phyloP scores from a whole-genome alignment of 805 yeast species.

The Candida endomychidarum region DNA sequence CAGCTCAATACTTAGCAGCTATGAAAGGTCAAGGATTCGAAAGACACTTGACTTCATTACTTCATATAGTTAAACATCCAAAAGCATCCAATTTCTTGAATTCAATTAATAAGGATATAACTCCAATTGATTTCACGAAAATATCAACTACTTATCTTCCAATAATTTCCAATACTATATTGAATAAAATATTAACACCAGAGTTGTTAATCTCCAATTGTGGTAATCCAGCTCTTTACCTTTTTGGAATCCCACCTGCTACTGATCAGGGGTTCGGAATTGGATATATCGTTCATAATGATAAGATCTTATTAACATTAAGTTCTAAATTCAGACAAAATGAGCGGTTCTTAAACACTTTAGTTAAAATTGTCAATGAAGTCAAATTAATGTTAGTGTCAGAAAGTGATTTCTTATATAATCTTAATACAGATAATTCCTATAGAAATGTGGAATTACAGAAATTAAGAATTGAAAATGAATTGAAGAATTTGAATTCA shows the following conservation, averaged over 20 bases:
- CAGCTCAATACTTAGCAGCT: constrained; percentile 47
- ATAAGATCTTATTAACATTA: constrained; percentile 75
- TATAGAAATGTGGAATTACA: constrained; percentile 34
- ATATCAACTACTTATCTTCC: constrained; percentile 23
- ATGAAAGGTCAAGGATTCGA: constrained; percentile 69
- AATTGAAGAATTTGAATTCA: constrained; percentile 29
- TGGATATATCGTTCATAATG: constrained; percentile 82
- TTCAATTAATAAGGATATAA: constrained; percentile 39
- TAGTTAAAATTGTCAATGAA: constrained; percentile 60
- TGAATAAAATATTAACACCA: constrained; percentile 35
- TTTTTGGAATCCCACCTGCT: constrained; percentile 92
- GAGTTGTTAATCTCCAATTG: constrained; percentile 71
- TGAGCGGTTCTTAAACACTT: constrained; percentile 67
- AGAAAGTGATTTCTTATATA: constrained; percentile 31
- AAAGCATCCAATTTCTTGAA: constrained; percentile 37
- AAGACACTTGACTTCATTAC: constrained; percentile 65
- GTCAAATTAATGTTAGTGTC: constrained; percentile 50
- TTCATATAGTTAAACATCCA: constrained; percentile 53
- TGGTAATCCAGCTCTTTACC: constrained; percentile 84
- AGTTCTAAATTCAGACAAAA: constrained; percentile 91
- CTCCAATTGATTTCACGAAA: constrained; percentile 24
- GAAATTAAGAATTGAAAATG: constrained; percentile 33
- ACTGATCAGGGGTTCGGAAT: constrained; percentile 90
- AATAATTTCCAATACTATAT: constrained; percentile 31
- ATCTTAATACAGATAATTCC: constrained; percentile 29